Evolutionary conservation across 2,329 filamentous ascomycete species (phyloP), one percentile per base, ranked within the genome.

Genomic region (Sclerotinia borealis): DNA sequence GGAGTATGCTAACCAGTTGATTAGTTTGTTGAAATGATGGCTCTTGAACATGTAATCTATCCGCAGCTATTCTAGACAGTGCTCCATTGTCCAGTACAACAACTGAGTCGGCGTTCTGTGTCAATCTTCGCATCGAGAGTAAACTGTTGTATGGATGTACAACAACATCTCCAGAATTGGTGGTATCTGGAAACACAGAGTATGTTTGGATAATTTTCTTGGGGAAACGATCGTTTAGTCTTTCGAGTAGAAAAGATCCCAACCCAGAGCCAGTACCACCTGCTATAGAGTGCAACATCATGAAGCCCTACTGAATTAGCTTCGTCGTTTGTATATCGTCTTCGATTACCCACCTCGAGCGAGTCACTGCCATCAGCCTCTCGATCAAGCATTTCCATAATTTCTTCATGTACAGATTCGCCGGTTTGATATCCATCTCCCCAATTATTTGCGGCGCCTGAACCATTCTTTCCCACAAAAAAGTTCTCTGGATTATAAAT

Each of bases 401-500:
- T 92, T 75, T 99, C 95, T 76, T 99, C 95, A 71, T 93, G 92
- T 25, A 99, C 92, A 50, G 84, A 82, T 76, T 97, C 93, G 70
- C 93, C 95, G 61, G 91, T 93, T 69, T 95, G 88, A 78, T 99
- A 99, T 52, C 95, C 95, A 73, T 95, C 90, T 66, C 93, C 95
- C 95, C 95, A 99, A 77, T 98, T 99, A 78, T 99, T 99, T 51
- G 92, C 95, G 8, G 95, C 95, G 51, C 95, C 95, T 62, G 91
- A 87, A 64, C 95, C 95, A 78, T 93, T 90, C 76, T 96, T 96
- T 72, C 93, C 92, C 60, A 98, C 86, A 76, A 96, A 99, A 79
- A 98, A 97, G 81, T 99, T 99, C 78, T 99, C 95, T 0, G 95
- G 95, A 75, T 99, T 99, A 84, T 99, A 99, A 65, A 99, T 99